A percentile compares a stretch with the other conserved stretches of the same genome.
Conservation (phyloP, 441 rosid species). For the Gossypium davidsonii region DNA sequence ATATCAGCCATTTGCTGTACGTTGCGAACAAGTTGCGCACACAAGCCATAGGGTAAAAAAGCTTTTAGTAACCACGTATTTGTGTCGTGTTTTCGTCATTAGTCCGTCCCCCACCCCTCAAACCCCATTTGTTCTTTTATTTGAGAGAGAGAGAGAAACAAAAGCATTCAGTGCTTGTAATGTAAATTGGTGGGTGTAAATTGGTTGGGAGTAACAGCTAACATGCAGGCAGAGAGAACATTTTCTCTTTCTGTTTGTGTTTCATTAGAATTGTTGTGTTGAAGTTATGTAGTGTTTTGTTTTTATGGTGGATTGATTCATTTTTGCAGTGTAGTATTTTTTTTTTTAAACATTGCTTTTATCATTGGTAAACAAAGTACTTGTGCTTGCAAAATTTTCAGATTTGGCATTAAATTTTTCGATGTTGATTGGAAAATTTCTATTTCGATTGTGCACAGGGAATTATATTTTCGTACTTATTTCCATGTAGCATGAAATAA, state of each 20-base stretch:
- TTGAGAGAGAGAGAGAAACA: neutral
- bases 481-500: too few relatives aligned
- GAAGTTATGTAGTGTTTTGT: neutral
- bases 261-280: neutral
- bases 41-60: constrained; percentile 33
- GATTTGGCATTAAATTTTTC: too few relatives aligned
- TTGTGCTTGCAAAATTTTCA: too few relatives aligned
- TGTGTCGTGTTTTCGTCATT: constrained; percentile 5
- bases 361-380: neutral
- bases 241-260: neutral
- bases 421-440: too few relatives aligned
- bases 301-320: neutral
- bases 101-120: neutral
- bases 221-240: neutral
- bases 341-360: neutral
- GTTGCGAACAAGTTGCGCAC: constrained; percentile 81
- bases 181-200: constrained; percentile 3
- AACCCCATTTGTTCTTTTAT: neutral
- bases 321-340: neutral
- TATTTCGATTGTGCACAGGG: too few relatives aligned
- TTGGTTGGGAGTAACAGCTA: neutral
- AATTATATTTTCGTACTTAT: too few relatives aligned
- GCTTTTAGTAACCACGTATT: neutral
- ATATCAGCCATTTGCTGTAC: constrained; percentile 80
- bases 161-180: neutral